A percentile compares a stretch with the other conserved stretches of the same genome.
These are phyloP conservation scores for Mucor velutinosus DNA, from an alignment of 371 early-diverging fungal genomes.

Conservation along the genomic window DNA sequence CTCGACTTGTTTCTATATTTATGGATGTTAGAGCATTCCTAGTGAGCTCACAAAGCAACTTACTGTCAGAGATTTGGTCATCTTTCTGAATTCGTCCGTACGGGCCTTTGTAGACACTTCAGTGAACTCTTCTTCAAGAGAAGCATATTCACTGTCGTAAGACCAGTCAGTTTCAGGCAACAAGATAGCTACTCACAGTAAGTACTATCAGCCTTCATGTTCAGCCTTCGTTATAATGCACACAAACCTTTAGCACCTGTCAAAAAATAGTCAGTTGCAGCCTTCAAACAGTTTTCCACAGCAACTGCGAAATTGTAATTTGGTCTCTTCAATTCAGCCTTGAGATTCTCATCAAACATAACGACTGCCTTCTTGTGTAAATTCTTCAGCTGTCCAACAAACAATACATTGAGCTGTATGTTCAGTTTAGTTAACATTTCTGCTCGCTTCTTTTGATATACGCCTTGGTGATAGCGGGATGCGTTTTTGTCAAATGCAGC, in stretches of 20 bases:
- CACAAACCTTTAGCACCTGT: constrained; percentile 24
- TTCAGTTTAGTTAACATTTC: constrained; percentile 81
- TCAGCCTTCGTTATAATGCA: neutral
- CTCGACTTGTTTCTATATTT: constrained; percentile 58
- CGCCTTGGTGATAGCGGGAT: constrained; percentile 85
- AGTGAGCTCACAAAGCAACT: neutral
- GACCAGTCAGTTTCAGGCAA: constrained; percentile 80
- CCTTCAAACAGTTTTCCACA: constrained; percentile 40
- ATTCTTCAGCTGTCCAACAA: constrained; percentile 85
- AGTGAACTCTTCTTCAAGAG: constrained; percentile 68
- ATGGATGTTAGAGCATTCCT: neutral
- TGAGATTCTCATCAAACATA: constrained; percentile 57
- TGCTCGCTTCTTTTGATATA: constrained; percentile 83
- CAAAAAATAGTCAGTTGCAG: constrained; percentile 37
- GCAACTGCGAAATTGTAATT: constrained; percentile 58
- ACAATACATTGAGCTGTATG: constrained; percentile 74
- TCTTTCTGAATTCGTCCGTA: constrained; percentile 78
- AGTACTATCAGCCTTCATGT: neutral
- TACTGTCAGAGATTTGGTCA: constrained; percentile 57
- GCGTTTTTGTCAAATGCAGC: constrained; percentile 86
- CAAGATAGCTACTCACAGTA: constrained; percentile 36
- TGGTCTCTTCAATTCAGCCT: constrained; percentile 42
- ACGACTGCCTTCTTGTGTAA: constrained; percentile 70
- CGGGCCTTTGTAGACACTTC: constrained; percentile 69
- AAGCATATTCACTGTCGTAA: constrained; percentile 62